Conservation (phyloP, 140 eudicot species). For the Erigeron philadelphicus region DNA sequence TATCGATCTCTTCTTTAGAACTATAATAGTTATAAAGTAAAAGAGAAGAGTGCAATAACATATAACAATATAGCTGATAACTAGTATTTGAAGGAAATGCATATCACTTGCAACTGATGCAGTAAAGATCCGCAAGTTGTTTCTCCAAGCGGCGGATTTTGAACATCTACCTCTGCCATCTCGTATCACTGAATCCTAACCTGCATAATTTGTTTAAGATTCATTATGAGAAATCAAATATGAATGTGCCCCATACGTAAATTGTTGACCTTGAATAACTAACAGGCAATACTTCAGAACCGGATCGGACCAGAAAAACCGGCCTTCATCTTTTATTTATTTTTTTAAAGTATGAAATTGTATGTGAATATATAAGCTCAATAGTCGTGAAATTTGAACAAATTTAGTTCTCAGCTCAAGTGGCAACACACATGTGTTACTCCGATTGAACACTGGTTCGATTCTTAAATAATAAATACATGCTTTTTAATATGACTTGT, state of each 20-base stretch:
- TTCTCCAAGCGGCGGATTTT: conserved; percentile 55
- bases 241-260: background rate
- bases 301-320: too few relatives aligned
- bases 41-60: background rate
- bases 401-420: too few relatives aligned
- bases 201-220: conserved; percentile 18
- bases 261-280: background rate
- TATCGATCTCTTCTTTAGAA: background rate
- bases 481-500: too few relatives aligned
- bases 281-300: background rate
- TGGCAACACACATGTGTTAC: too few relatives aligned
- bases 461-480: too few relatives aligned
- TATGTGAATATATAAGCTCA: too few relatives aligned
- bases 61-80: background rate
- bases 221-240: background rate
- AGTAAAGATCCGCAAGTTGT: conserved; percentile 73
- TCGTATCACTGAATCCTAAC: conserved; percentile 24
- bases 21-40: background rate
- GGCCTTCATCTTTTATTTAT: too few relatives aligned
- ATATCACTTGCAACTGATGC: conserved; percentile 76
- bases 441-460: too few relatives aligned
- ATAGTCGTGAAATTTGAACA: too few relatives aligned
- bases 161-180: conserved; percentile 69
- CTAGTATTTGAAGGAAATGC: background rate
- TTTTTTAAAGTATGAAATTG: too few relatives aligned